Base-by-base conservation (phyloP, 2,329 filamentous ascomycete genomes). In the Fonsecaea monophora region DNA sequence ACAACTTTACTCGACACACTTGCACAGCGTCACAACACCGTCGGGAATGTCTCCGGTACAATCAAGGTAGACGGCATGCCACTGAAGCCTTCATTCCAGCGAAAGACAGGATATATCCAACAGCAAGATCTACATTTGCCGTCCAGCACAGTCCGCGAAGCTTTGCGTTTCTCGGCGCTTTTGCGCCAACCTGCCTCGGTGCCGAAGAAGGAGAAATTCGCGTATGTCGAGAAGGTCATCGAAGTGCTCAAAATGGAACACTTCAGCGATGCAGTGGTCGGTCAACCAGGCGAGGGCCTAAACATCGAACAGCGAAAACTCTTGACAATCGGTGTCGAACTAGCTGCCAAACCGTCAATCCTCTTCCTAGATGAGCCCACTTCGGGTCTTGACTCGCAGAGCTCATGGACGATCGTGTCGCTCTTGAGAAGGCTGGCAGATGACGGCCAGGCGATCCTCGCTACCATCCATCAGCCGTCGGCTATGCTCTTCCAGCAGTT, bases 281-380 rank as follows among this genome's bases (percentile, higher is more conserved):
- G 94, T 82, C 88, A 92, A 34, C 92, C 91, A 0, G 93, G 94
- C 53, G 91, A 95, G 80, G 93, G 84, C 75, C 76, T 86, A 59
- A 86, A 85, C 65, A 82, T 85, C 38, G 87, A 89, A 73, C 87
- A 89, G 74, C 82, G 87, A 7, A 89, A 89, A 76, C 89, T 92
- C 70, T 84, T 97, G 12, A 97, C 92, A 0, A 96, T 97, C 68
- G 94, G 92, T 76, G 93, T 97, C 21, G 94, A 98, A 77, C 84
- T 98, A 25, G 94, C 92, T 37, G 94, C 94, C 3, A 96, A 94
- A 81, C 94, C 94, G 3, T 88, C 90, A 30, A 83, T 97, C 62
- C 83, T 97, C 62, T 97, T 97, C 80, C 87, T 97, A 55, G 94
- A 97, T 73, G 94, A 97, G 77, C 94, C 94, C 13, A 97, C 93